phyloP scores from a whole-genome alignment of 768 basidiomycete species.

The Termitomyces heimii region DNA sequence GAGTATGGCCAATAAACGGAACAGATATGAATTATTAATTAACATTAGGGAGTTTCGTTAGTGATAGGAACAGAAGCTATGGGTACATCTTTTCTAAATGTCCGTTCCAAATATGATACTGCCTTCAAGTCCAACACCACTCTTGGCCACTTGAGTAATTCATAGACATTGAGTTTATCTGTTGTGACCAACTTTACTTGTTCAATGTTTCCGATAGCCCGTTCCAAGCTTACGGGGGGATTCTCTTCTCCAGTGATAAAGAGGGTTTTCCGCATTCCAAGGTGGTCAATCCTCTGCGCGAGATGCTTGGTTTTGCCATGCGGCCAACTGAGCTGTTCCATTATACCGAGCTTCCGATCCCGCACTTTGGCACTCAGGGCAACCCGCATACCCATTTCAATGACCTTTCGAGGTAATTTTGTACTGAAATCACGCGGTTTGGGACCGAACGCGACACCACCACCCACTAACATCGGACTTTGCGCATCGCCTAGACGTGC shows the following conservation, averaged over 20 bases:
- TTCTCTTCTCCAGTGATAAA: slow-evolving; percentile 65
- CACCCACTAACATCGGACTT: slow-evolving; percentile 83
- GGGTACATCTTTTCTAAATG: slow-evolving; percentile 44
- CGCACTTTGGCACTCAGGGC: slow-evolving; percentile 81
- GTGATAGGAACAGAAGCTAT: slow-evolving; percentile 4
- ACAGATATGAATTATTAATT: neutral
- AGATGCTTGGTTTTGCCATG: slow-evolving; percentile 67
- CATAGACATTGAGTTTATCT: slow-evolving; percentile 71
- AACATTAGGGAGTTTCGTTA: neutral
- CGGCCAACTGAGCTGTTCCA: slow-evolving; percentile 68
- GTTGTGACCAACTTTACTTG: slow-evolving; percentile 58
- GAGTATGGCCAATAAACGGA: neutral
- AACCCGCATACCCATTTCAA: slow-evolving; percentile 89
- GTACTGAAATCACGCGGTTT: slow-evolving; percentile 91
- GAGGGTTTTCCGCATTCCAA: slow-evolving; percentile 69
- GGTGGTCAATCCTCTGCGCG: slow-evolving; percentile 49
- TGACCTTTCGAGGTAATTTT: slow-evolving; percentile 87
- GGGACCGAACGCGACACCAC: slow-evolving; percentile 89
- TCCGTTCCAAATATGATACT: slow-evolving; percentile 71
- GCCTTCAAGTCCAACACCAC: slow-evolving; percentile 78
- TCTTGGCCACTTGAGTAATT: slow-evolving; percentile 78
- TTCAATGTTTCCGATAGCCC: slow-evolving; percentile 69
- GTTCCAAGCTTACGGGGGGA: slow-evolving; percentile 48
- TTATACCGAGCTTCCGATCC: slow-evolving; percentile 69
- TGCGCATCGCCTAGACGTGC: slow-evolving; percentile 89